Evolutionary conservation across 352 stramenopile genomes (phyloP), one percentile per base, ranked within the genome.

Genomic region (Pythium pyrilobum): DNA sequence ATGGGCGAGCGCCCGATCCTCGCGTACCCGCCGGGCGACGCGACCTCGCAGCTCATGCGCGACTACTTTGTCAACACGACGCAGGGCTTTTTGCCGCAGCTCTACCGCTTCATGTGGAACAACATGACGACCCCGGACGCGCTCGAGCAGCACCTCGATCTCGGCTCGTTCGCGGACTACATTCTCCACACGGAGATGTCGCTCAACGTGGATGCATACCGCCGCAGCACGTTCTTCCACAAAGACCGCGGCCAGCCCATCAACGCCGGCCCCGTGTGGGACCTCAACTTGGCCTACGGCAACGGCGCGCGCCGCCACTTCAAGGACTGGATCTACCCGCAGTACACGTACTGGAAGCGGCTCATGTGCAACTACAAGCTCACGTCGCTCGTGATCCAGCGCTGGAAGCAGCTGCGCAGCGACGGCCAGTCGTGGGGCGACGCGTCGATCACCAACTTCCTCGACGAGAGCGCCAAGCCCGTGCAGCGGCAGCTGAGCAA

Each of bases 141-240:
- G 9, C 62, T 92, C 0, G 67, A 82, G 33, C 47, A 69, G 33
- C 78, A 91, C 54, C 46, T 87, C 49, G 81, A 91, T 46, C 55
- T 91, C 0, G 81, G 81, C 0, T 88, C 76, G 23, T 89, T 75
- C 41, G 81, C 72, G 38, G 81, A 91, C 52, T 89, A 91, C 44
- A 61, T 91, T 37, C 56, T 91, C 51, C 81, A 91, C 71, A 91
- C 81, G 1, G 81, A 91, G 65, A 84, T 87, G 76, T 89, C 77
- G 16, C 67, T 89, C 40, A 91, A 91, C 53, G 74, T 87, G 15
- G 81, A 91, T 50, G 77, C 81, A 2, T 91, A 91, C 53, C 69
- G 76, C 9, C 76, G 76, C n/a, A 89, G 77, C 55, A 85, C 77
- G 31, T 91, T 80, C 59, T 91, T 80, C 67, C 84, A 86, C 56